Base-by-base conservation (phyloP, 257 asterid species). In the Catharanthus roseus region DNA sequence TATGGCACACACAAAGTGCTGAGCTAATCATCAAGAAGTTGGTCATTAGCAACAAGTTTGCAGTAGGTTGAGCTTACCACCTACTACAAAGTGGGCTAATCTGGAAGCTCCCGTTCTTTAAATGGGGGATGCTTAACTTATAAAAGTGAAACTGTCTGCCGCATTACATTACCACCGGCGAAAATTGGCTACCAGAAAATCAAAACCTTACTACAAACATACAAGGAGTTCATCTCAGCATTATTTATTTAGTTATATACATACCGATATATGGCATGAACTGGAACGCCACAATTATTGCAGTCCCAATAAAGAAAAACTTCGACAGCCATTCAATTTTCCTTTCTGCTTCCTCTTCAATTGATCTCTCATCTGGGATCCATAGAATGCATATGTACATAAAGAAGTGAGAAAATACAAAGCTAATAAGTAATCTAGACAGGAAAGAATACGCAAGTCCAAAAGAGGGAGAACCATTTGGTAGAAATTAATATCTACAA, bases 21-120 rank as follows among this genome's bases (percentile, higher is more conserved):
- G 13, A 34, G 26, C n/a, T n/a, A n/a, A 31, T 33, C 29, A 60
- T 16, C 23, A 16, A 19, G 6, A 49, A 49, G 55, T 18, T 34
- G 53, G 24, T 47, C 3, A 38, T 47, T 16, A 75, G 56, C 66
- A 51, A 75, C n/a, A 47, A 53, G 57, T 70, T 36, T 60, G 63
- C 41, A 2, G 70, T 29, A 16, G 34, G 7, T 56, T 53, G 47
- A 58, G 60, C 28, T 79, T 90, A 90, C 99, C 97, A 84, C 88
- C 96, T 78, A 85, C 79, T 34, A 97, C 96, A 67, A 91, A 85
- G 75, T 96, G 96, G 54, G 96, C 89, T 82, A 93, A 77, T 88
- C 99, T 84, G 77, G 99, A 89, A 62, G 99, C 99, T 74, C 99
- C 99, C 88, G 89, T 95, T 85, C 97, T 86, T 78, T 95, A 75